Conservation (phyloP, 495 filamentous ascomycete genomes). For the Filosporella fistucella region DNA sequence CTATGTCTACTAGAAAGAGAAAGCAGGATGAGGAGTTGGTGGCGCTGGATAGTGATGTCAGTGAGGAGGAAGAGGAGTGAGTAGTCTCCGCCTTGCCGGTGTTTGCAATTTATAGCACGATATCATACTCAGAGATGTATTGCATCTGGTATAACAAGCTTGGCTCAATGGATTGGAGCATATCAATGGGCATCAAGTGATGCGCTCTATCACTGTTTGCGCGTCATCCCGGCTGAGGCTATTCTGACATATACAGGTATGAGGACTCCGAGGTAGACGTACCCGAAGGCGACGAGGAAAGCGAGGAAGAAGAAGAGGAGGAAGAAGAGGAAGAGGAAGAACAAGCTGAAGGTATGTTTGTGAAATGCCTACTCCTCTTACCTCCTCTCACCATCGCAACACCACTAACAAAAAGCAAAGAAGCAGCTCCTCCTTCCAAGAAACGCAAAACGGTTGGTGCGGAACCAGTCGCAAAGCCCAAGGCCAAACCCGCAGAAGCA, state of each 20-base stretch:
- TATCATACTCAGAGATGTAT: neutral
- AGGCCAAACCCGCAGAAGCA: conserved; percentile 10
- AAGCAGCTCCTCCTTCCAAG: conserved; percentile 10
- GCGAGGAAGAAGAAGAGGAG: conserved; percentile 16
- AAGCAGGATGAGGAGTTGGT: conserved; percentile 31
- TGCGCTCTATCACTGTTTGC: neutral
- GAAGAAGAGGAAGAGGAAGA: conserved; percentile 20
- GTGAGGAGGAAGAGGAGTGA: conserved; percentile 31
- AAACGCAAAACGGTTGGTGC: conserved; percentile 8
- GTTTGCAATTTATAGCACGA: neutral
- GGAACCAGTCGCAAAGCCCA: conserved; percentile 13
- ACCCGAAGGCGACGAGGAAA: conserved; percentile 16
- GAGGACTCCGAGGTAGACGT: conserved; percentile 25
- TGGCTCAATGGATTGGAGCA: too few relatives aligned
- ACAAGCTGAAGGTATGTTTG: neutral
- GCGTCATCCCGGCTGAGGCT: neutral
- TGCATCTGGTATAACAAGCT: neutral
- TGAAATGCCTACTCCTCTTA: neutral
- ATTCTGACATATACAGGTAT: conserved; percentile 19
- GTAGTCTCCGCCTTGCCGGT: conserved; percentile 5
- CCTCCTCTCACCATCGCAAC: neutral
- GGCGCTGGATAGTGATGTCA: conserved; percentile 26
- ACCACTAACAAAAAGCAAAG: conserved; percentile 4
- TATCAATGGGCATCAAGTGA: neutral
- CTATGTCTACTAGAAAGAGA: conserved; percentile 30